Conservation (phyloP, 2,329 filamentous ascomycete genomes). For the Fusarium transvaalense region DNA sequence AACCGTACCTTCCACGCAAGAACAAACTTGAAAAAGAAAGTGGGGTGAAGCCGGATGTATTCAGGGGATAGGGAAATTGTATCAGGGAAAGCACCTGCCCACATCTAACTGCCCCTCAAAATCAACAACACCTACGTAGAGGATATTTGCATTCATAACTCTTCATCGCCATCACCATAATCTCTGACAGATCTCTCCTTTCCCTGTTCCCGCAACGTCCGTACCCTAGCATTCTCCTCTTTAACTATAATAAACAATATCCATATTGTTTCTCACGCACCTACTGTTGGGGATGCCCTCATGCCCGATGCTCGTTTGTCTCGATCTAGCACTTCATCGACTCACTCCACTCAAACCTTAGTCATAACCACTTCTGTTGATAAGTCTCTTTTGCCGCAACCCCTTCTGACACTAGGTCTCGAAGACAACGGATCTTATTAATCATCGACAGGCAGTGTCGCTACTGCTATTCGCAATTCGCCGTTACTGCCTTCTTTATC, state of each 20-base stretch:
- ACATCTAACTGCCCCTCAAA: not conserved
- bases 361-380: not conserved
- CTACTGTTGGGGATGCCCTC: conserved; percentile 19
- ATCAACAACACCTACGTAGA: conserved; percentile 1
- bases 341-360: not conserved
- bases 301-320: conserved; percentile 23
- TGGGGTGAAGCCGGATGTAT: not conserved
- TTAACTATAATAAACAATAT: conserved; percentile 7
- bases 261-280: conserved; percentile 2
- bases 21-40: not conserved
- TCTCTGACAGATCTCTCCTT: conserved; percentile 8
- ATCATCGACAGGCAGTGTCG: not conserved
- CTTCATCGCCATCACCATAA: conserved; percentile 16
- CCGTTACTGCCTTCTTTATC: not conserved
- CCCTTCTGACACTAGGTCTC: not conserved
- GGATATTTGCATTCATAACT: too few relatives aligned
- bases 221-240: conserved; percentile 18
- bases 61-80: not conserved
- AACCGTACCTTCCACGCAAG: not conserved
- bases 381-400: not conserved
- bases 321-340: conserved; percentile 14
- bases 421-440: not conserved
- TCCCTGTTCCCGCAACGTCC: not conserved
- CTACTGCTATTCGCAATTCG: not conserved
- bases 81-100: conserved; percentile 3